Base-by-base conservation (phyloP, 2,329 filamentous ascomycete species). In the Graphiopsis chlorocephala region DNA sequence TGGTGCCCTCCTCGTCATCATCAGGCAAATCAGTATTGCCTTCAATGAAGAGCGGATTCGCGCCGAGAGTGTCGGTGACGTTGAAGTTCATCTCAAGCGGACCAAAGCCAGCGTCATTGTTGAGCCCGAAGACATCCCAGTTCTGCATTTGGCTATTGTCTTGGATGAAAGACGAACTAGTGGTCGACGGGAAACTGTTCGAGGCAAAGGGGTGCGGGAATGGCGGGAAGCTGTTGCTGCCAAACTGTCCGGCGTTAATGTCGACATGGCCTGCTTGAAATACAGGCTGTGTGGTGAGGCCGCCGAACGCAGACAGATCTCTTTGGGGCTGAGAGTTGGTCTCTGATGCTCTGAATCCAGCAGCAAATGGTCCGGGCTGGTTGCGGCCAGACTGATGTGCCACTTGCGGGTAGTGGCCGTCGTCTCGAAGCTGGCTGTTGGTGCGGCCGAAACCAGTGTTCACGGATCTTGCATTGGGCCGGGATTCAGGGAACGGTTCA, bases 41-140 rank as follows among this genome's bases (percentile, higher is more conserved):
- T 12, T 52, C 63, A 17, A 61, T 61, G 57, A 65, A 65, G 12
- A 66, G 64, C n/a, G 61, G 61, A 28, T 64, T 64, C 7, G 56
- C 55, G 12, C 31, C 60, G 33, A 33, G 38, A 3, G 53, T 64
- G 53, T 61, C 45, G 15, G 26, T 61, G 31, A 31, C 29, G 8
- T 31, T 53, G 63, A 58, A 50, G 17, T 33, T 38, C 23, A 47
- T 61, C 33, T 61, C 53, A 12, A 59, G 26, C 23, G 53, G 57
- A 15, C 58, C 64, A 29, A 65, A 59, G 20, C 45, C 56, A 14
- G 29, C 29, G 25, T 63, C 64, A 31, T 28, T 31, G 33, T 52
- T 45, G 17, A 53, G 29, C 28, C 35, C 61, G 31, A 56, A 59
- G 55, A 61, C 53, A 29, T 59, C 57, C 45, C 53, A 63, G 33